Base-by-base conservation (phyloP, 208 protist species). In the Sergeia podlipaevii region DNA sequence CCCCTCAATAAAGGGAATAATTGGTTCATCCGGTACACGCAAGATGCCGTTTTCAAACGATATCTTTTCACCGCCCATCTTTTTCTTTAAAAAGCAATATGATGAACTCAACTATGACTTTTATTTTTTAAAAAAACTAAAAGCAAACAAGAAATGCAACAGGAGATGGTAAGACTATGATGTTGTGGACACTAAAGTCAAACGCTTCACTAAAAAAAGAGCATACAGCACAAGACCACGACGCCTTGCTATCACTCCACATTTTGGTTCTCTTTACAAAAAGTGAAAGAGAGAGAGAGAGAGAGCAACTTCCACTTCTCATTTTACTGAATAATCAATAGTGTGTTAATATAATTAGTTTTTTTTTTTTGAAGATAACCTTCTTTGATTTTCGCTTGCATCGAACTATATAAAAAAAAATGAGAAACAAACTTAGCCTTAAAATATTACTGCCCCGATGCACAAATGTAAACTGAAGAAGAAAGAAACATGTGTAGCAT, bases 1-100 rank as follows among this genome's bases (percentile, higher is more conserved):
- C 13, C 74, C 74, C 38, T 80, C 74, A 41, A 80, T 76, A 36
- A 56, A 80, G 4, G 74, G 74, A 34, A 80, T 76, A 29, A 71
- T 73, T 15, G 68, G 67, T 21, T 66, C 30, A 23, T 56, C 41
- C 8, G 74, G 74, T 24, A 70, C 60, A n/a, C 23, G 24, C 24
- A 73, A 52, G 11, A 23, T 17, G 6, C 56, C 56, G 20, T 29
- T 27, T 4, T 5, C 41, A 13, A 21, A 24, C 23, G 28, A 47
- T 27, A 45, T 62, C 26, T 53, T 62, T 32, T 30, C 27, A 17
- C n/a, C 51, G 21, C 51, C 51, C 20, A 28, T 58, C 38, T 32
- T 48, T 21, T 26, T 21, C 5, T 8, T 26, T 21, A 6, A 27
- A 48, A 48, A 48, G 6, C 17, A 10, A 6, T 5, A 20, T 45